These are phyloP conservation scores for Syzygium aqueum DNA, from an alignment of 345 rosid genomes.

Conservation along the genomic window DNA sequence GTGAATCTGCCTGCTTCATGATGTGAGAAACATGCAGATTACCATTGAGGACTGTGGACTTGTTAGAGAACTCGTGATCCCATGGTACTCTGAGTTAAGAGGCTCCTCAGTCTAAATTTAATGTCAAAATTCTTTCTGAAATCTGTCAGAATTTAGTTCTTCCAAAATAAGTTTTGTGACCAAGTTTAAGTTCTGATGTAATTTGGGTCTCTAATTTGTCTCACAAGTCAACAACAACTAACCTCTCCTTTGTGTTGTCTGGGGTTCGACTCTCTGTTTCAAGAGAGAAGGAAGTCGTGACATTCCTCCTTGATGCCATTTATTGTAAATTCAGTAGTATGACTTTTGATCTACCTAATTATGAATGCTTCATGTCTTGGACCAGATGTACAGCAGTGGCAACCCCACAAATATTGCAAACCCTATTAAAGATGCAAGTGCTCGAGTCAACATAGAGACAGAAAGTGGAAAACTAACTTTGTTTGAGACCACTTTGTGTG, in stretches of 20 bases:
- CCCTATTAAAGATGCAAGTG: conserved; percentile 36
- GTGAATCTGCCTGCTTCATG: background rate
- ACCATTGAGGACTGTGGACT: background rate
- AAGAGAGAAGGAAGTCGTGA: background rate
- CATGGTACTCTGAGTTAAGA: background rate
- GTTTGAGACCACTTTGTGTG: conserved; percentile 33
- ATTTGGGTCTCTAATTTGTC: background rate
- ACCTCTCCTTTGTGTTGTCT: background rate
- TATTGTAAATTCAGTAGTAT: background rate
- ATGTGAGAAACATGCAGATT: background rate
- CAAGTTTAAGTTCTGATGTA: background rate
- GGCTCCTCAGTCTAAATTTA: background rate
- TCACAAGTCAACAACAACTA: background rate
- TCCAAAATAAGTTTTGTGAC: background rate
- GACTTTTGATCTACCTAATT: background rate
- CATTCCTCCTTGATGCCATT: background rate
- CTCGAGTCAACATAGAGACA: conserved; percentile 29
- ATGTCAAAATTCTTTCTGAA: background rate
- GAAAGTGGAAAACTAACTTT: conserved; percentile 27
- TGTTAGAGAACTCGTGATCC: background rate
- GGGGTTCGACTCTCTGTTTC: background rate
- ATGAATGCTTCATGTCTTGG: background rate
- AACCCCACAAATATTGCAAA: conserved; percentile 46
- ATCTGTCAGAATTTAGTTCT: background rate
- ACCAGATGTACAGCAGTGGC: conserved; percentile 44